phyloP scores from a whole-genome alignment of 2,329 filamentous ascomycete genomes.

The Talaromyces atroroseus region DNA sequence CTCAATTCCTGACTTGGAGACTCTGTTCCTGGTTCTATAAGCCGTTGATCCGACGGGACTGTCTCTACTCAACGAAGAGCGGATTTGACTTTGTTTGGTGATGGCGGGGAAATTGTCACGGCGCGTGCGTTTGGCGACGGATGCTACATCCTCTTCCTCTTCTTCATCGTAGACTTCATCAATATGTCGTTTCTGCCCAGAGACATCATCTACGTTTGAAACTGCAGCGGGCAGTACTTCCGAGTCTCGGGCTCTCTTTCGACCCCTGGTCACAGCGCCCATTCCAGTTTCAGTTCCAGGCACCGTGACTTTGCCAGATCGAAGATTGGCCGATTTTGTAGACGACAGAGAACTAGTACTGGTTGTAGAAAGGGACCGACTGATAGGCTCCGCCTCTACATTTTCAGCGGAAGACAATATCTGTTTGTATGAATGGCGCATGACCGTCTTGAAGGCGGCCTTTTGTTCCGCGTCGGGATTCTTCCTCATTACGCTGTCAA shows the following conservation, averaged over 20 bases:
- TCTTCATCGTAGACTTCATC: slow-evolving; percentile 27
- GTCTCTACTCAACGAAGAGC: slow-evolving; percentile 19
- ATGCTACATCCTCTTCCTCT: slow-evolving; percentile 14
- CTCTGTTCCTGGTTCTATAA: slow-evolving; percentile 1
- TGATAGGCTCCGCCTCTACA: slow-evolving; percentile 10
- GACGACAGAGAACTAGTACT: slow-evolving; percentile 37
- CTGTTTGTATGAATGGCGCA: slow-evolving; percentile 25
- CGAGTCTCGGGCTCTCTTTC: slow-evolving; percentile 12
- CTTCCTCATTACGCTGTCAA: slow-evolving; percentile 26
- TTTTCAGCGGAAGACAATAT: slow-evolving; percentile 13
- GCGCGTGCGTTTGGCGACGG: slow-evolving; percentile 22
- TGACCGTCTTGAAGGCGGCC: slow-evolving; percentile 26
- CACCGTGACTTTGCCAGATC: slow-evolving; percentile 13
- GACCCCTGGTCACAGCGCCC: slow-evolving; percentile 11
- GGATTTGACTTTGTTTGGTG: slow-evolving; percentile 22
- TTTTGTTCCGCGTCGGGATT: slow-evolving; percentile 22
- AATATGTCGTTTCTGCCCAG: slow-evolving; percentile 24
- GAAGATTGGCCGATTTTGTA: slow-evolving; percentile 32
- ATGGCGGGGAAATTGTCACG: slow-evolving; percentile 20
- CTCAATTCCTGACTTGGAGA: neutral
- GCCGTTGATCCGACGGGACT: neutral
- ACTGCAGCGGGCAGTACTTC: slow-evolving; percentile 4
- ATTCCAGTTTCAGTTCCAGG: slow-evolving; percentile 3
- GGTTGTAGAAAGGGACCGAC: slow-evolving; percentile 19
- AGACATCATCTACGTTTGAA: slow-evolving; percentile 15